These are phyloP conservation scores for Mucor racemosus DNA, from an alignment of 371 early-diverging fungal genomes.

Conservation along the genomic window DNA sequence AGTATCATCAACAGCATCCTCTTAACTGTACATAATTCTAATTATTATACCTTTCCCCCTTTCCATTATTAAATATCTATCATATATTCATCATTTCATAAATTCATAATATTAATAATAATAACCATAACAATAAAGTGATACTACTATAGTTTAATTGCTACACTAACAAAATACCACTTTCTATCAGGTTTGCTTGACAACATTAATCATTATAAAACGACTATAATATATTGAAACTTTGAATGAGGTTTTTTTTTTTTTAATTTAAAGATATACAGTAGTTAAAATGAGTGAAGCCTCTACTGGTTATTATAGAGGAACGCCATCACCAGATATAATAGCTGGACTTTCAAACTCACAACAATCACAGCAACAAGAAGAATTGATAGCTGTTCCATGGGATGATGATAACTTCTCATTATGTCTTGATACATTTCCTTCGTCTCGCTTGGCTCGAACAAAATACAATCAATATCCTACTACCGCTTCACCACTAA, in stretches of 20 bases:
- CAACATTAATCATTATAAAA: not conserved
- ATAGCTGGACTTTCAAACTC: not conserved
- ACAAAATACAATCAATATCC: conserved; percentile 9
- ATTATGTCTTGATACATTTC: conserved; percentile 19
- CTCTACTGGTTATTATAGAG: conserved; percentile 6
- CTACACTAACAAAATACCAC: not conserved
- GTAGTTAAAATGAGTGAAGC: not conserved
- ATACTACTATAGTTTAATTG: too few species aligned
- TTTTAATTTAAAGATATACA: too few species aligned
- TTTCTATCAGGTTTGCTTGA: not conserved
- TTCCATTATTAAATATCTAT: not conserved
- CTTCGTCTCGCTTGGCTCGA: not conserved
- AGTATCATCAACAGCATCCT: not conserved
- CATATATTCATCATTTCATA: not conserved
- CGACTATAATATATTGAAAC: not conserved
- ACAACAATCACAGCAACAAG: not conserved
- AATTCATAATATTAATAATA: too few species aligned
- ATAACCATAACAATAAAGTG: too few species aligned
- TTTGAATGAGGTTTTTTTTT: too few species aligned
- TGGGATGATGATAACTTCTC: conserved; percentile 29
- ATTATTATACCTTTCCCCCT: not conserved
- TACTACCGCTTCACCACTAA: conserved; percentile 18
- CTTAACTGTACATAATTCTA: not conserved
- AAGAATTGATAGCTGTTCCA: conserved; percentile 5
- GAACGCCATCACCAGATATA: not conserved